Evolutionary conservation across 2,329 filamentous ascomycete genomes (phyloP), one percentile per base, ranked within the genome.

Genomic region (Chrysoporthe cubensis): DNA sequence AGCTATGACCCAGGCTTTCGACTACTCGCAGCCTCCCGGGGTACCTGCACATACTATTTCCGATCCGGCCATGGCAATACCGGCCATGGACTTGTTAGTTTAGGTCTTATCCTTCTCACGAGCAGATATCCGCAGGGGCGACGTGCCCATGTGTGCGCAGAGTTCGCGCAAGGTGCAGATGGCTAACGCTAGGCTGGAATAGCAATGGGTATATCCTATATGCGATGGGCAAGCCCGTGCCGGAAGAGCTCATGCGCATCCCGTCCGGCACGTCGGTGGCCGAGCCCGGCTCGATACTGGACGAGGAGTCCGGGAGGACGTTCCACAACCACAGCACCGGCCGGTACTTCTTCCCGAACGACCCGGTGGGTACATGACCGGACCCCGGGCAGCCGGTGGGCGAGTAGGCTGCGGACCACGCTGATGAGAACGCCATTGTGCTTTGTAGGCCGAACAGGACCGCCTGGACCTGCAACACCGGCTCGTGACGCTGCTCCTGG

Each of bases 381-480:
- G 37, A 40, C 37, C 37, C 37, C 5, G 37, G 37, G 26, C 26
- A 40, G 37, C 37, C 37, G 37, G 9, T 40, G 37, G 37, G 9
- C 9, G 37, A 40, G 37, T 40, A 5, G 37, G 37, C 37, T 40
- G 9, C 37, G 37, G 37, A 40, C 6, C 37, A 2, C 26, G 26
- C 21, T 54, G 26, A 34, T 54, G 26, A 54, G 50, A 54, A 54
- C 4, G 32, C 8, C 13, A 54, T 21, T 13, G 21, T 4, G 13
- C 16, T 4, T 4, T 54, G 4, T 16, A 69, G 65, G 62, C 72
- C 65, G 76, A 77, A 66, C 75, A 77, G 71, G 75, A 77, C 63
- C 71, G 76, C 62, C 71, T 76, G 37, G 80, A 82, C 70, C 78
- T 83, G 57, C 75, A 77, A 64, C 75, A 76, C 77, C 80, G 74